Evolutionary conservation across 441 rosid species (phyloP).

Genomic region (Metrosideros polymorpha): DNA sequence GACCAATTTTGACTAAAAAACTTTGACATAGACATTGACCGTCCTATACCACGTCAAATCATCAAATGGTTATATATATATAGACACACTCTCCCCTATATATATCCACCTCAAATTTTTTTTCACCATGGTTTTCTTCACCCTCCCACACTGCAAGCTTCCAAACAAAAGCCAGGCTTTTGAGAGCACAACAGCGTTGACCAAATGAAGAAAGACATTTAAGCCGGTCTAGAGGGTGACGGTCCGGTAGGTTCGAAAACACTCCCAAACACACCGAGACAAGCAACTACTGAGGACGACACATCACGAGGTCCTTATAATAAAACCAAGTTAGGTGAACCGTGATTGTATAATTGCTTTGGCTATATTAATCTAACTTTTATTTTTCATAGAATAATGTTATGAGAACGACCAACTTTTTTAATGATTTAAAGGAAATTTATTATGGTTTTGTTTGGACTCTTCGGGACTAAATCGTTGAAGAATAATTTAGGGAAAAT

Average conservation of each 20-base stretch:
- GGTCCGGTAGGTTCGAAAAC: background rate
- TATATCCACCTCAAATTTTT: too few relatives aligned
- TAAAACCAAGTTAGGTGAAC: background rate
- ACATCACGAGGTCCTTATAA: background rate
- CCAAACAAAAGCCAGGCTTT: too few relatives aligned
- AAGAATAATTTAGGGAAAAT: background rate
- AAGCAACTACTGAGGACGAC: background rate
- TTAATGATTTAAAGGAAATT: too few relatives aligned
- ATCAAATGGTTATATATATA: background rate
- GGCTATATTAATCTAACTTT: background rate
- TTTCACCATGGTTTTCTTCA: too few relatives aligned
- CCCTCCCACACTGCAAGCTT: too few relatives aligned
- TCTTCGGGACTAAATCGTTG: background rate
- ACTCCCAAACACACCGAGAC: background rate
- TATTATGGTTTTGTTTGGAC: background rate
- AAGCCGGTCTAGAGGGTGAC: background rate
- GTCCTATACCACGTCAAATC: background rate
- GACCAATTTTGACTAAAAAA: background rate
- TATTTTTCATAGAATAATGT: background rate
- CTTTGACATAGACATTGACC: fast-evolving
- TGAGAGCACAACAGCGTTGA: too few relatives aligned
- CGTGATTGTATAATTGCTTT: background rate
- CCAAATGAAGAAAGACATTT: too few relatives aligned
- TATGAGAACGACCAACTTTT: too few relatives aligned
- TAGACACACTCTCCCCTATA: too few relatives aligned